phyloP scores from a whole-genome alignment of 345 rosid genomes.

The Eucalyptus grandis region DNA sequence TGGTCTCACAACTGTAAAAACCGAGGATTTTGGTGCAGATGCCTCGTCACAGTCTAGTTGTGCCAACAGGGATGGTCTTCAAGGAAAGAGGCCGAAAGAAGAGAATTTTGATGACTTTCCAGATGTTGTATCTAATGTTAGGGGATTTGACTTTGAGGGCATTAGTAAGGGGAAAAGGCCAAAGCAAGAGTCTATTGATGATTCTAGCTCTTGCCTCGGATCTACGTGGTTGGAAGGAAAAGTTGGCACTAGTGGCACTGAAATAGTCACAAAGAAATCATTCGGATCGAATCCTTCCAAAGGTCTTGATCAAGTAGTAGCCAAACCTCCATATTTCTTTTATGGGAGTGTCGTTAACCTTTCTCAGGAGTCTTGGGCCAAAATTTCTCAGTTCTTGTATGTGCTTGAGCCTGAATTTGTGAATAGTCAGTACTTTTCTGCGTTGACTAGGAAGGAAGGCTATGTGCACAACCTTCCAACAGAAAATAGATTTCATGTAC shows the following conservation, averaged over 20 bases:
- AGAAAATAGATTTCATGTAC: constrained; percentile 38
- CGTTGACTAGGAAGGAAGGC: constrained; percentile 75
- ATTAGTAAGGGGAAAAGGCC: constrained; percentile 43
- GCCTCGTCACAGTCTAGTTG: background rate
- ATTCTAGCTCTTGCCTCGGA: constrained; percentile 22
- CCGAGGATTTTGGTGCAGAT: constrained; percentile 23
- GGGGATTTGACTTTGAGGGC: background rate
- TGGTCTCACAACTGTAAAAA: constrained; percentile 19
- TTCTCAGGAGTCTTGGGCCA: constrained; percentile 40
- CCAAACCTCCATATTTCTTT: constrained; percentile 67
- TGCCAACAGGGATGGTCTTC: constrained; percentile 11
- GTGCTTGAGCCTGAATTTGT: constrained; percentile 65
- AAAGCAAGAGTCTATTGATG: constrained; percentile 37
- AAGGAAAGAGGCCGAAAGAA: constrained; percentile 66
- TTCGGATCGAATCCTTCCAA: constrained; percentile 27
- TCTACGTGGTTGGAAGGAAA: constrained; percentile 41
- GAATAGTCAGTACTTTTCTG: constrained; percentile 45
- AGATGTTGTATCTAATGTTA: constrained; percentile 4
- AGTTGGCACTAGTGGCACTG: constrained; percentile 1
- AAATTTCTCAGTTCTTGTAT: constrained; percentile 55
- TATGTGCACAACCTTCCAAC: constrained; percentile 79
- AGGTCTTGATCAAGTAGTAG: constrained; percentile 26
- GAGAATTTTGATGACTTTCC: constrained; percentile 17
- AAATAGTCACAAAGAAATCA: constrained; percentile 9
- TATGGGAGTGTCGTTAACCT: constrained; percentile 50